Base-by-base conservation (phyloP, 2,329 filamentous ascomycete genomes). In the Fusarium oxysporum region DNA sequence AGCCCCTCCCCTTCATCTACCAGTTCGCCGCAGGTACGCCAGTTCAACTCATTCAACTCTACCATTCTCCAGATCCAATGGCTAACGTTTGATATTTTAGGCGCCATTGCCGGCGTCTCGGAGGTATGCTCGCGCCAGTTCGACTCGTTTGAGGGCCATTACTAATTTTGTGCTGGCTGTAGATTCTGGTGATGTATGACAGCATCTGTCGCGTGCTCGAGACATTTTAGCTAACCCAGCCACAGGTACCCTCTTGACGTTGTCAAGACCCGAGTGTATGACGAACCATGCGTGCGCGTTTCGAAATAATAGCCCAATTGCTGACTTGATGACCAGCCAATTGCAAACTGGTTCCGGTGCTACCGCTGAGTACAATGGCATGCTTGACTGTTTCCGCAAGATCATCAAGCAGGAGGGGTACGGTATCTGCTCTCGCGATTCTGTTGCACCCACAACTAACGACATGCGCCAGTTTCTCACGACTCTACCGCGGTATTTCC, bases 341-440 rank as follows among this genome's bases (percentile, higher is more conserved):
- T 88, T 98, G 64, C 95, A 98, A 86, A 93, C 92, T 60, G 92
- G 92, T 79, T 88, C 86, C 75, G 90, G 87, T 47, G 85, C 87
- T 28, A 94, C 94, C 67, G 92, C 92, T 75, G 96, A 98, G 79
- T 98, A 99, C 89, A 97, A 90, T 86, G 94, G 96, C 88, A 99
- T 98, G 95, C 81, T 98, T 67, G 96, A 99, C 85, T 98, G 96
- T 88, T 97, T 99, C 88, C 89, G 90, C 81, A 99, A 99, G 90
- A 99, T 99, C 80, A 90, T 99, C 83, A 92, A 90, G 84, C 92
- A 97, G 82, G 96, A 99, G 87, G 96, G 96, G 94, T 97, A 90
- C 74, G 87, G 47, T 40, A 54, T 53, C 41, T 73, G 58, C 64
- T 44, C 65, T 44, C 53, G 44, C 23, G 73, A 38, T 68, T 44